A percentile compares a stretch with the other conserved stretches of the same genome.
phyloP scores from a whole-genome alignment of 2,329 filamentous ascomycete species.

The Aspergillus calidoustus region DNA sequence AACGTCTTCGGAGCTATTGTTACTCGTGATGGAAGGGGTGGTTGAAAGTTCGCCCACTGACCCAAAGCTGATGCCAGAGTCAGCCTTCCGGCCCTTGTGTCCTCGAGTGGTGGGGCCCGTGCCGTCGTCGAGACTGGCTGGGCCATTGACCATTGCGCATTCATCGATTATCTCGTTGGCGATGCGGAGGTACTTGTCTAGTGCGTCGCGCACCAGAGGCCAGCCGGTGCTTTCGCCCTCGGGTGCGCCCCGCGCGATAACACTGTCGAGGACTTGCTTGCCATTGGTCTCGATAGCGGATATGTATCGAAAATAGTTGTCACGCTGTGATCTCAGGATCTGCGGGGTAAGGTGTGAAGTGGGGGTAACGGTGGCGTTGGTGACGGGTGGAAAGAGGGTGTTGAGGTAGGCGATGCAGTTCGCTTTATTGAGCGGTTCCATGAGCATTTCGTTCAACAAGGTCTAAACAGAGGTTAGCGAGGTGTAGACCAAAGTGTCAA shows the following conservation, averaged over 20 bases:
- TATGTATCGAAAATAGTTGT: slow-evolving; percentile 67
- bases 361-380: slow-evolving; percentile 48
- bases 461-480: slow-evolving; percentile 49
- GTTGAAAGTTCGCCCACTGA: slow-evolving; percentile 37
- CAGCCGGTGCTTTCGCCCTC: slow-evolving; percentile 61
- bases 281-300: slow-evolving; percentile 61
- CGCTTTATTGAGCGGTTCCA: slow-evolving; percentile 66
- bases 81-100: slow-evolving; percentile 60
- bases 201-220: slow-evolving; percentile 52
- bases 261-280: slow-evolving; percentile 55
- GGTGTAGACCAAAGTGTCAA: neutral
- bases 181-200: slow-evolving; percentile 63
- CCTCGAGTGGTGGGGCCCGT: slow-evolving; percentile 34
- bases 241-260: slow-evolving; percentile 59
- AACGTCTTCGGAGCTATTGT: slow-evolving; percentile 34
- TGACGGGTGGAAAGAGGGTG: slow-evolving; percentile 66
- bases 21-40: slow-evolving; percentile 46
- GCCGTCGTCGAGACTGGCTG: slow-evolving; percentile 41
- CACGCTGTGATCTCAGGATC: slow-evolving; percentile 61
- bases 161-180: slow-evolving; percentile 67
- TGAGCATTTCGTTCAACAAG: slow-evolving; percentile 67
- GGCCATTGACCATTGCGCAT: slow-evolving; percentile 56
- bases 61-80: slow-evolving; percentile 67
- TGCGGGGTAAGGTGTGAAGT: slow-evolving; percentile 57
- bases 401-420: slow-evolving; percentile 72